These are phyloP conservation scores for Xylariaceae sp. DNA, from an alignment of 2,329 filamentous ascomycete genomes.

Conservation along the genomic window DNA sequence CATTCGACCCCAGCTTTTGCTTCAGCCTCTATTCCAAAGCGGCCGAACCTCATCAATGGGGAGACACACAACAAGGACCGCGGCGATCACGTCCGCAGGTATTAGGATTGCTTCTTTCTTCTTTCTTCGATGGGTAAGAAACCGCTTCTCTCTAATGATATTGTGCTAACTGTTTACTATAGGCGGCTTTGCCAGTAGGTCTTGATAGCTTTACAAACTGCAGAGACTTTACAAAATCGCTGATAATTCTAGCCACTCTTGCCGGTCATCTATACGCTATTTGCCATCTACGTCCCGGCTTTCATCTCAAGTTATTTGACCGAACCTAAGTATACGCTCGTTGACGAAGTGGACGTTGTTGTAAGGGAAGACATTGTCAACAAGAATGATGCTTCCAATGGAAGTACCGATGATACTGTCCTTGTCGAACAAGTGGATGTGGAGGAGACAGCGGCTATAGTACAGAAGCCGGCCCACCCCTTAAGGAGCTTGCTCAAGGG, in stretches of 20 bases:
- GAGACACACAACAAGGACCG: slow-evolving; percentile 32
- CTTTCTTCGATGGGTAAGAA: slow-evolving; percentile 64
- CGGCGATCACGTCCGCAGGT: slow-evolving; percentile 50
- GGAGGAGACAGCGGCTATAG: slow-evolving; percentile 63
- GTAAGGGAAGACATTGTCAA: slow-evolving; percentile 51
- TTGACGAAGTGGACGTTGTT: slow-evolving; percentile 62
- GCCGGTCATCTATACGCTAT: slow-evolving; percentile 58
- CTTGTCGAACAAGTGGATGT: slow-evolving; percentile 59
- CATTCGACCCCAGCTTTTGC: slow-evolving; percentile 5
- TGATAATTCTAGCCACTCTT: slow-evolving; percentile 30
- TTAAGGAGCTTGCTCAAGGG: slow-evolving; percentile 74
- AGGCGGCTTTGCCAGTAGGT: slow-evolving; percentile 39
- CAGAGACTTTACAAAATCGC: slow-evolving; percentile 1
- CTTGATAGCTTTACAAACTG: not conserved
- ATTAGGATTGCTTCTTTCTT: slow-evolving; percentile 56
- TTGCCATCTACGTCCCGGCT: slow-evolving; percentile 66
- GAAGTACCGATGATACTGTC: slow-evolving; percentile 37
- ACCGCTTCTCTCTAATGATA: not conserved
- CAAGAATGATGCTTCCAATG: slow-evolving; percentile 40
- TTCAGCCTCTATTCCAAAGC: slow-evolving; percentile 4
- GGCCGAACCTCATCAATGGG: slow-evolving; percentile 20
- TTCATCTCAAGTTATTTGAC: slow-evolving; percentile 63
- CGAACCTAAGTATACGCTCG: slow-evolving; percentile 59
- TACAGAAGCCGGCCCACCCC: slow-evolving; percentile 58
- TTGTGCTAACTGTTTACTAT: slow-evolving; percentile 21